Base-by-base conservation (phyloP, 2,329 filamentous ascomycete genomes). In the Colletotrichum salicis region DNA sequence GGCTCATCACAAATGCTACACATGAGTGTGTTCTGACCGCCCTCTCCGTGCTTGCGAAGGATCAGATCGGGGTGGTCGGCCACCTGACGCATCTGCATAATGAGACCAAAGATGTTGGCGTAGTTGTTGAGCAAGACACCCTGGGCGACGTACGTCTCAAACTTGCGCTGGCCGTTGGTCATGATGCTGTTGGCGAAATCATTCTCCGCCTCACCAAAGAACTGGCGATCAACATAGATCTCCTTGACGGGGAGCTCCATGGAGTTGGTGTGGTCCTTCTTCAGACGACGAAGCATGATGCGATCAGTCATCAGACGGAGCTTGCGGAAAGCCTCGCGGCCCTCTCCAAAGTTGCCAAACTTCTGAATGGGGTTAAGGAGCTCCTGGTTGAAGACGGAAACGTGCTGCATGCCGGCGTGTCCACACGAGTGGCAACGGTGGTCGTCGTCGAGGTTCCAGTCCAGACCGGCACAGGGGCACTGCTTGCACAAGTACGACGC, bases 11-110 rank as follows among this genome's bases (percentile, higher is more conserved):
- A 99, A 76, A 99, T 96, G 81, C 94, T 94, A 83, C 96, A 98
- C 54, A 97, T 91, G 45, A 97, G 85, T 13, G 97, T 87, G 74
- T 98, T 98, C 81, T 97, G 94, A 2, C 95, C 95, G 64, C 93
- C 94, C 76, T 95, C 91, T 3, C 88, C 89, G 73, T 96, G 90
- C 83, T 96, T 98, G 84, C 96, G 97, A 73, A 98, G 83, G 60
- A 99, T 93, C 45, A 99, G 83, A 82, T 99, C 96, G 0, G 96
- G 96, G 79, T 99, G 96, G 76, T 99, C 96, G 8, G 96, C 95
- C 31, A 98, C 94, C 84, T 99, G 96, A 67, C 96, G 93, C 96
- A 99, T 98, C 82, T 97, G 95, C 94, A 98, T 98, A 79, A 99
- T 98, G 67, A 99, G 88, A 79, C 95, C 96, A 78, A 99, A 99